phyloP scores from a whole-genome alignment of 345 rosid genomes.

The Atalantia buxifolia region DNA sequence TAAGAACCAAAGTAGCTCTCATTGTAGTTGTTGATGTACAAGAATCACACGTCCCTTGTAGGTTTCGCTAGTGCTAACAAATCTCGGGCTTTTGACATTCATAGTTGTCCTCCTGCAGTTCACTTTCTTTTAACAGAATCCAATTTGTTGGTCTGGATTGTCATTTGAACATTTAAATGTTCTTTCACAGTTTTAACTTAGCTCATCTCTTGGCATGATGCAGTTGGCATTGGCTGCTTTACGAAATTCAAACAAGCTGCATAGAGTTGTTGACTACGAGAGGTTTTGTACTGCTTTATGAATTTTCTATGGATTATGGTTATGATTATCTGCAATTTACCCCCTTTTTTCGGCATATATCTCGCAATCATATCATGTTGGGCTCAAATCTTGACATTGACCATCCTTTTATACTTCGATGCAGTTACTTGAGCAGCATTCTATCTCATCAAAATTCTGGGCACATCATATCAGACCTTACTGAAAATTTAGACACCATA shows the following conservation, averaged over 20 bases:
- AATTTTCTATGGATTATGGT: background rate
- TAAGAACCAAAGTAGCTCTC: background rate
- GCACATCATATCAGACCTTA: slow-evolving; percentile 51
- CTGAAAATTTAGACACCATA: slow-evolving; percentile 47
- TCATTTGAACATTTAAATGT: background rate
- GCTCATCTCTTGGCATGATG: slow-evolving; percentile 18
- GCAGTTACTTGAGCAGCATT: slow-evolving; percentile 62
- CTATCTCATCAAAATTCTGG: slow-evolving; percentile 54
- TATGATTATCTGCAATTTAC: background rate
- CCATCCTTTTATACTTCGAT: background rate
- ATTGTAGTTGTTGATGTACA: background rate
- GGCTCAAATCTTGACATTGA: background rate
- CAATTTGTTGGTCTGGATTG: background rate
- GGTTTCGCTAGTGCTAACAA: background rate
- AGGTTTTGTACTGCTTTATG: slow-evolving; percentile 42
- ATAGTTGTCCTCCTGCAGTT: background rate
- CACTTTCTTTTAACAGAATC: background rate
- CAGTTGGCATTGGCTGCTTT: slow-evolving; percentile 93
- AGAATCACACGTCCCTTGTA: background rate
- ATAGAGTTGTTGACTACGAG: slow-evolving; percentile 61
- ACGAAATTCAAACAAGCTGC: slow-evolving; percentile 57
- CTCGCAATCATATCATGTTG: background rate
- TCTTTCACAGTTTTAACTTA: background rate
- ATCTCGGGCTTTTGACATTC: background rate
- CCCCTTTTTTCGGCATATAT: background rate